Conservation (phyloP, 306 rosid species). For the Sophora flavescens region DNA sequence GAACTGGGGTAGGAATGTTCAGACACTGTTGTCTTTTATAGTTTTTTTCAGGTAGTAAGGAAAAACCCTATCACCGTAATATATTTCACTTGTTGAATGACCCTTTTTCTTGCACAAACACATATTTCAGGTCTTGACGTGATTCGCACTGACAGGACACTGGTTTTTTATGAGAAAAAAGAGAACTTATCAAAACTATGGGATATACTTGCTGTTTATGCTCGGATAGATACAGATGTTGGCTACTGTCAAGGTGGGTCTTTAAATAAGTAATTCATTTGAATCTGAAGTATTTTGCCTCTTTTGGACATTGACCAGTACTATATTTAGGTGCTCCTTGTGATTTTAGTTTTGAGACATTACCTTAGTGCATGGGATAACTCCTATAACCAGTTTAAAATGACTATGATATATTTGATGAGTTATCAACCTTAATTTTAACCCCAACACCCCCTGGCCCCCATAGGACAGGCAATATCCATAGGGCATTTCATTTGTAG, state of each 20-base stretch:
- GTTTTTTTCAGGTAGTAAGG: background rate
- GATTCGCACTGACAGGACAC: slow-evolving; percentile 86
- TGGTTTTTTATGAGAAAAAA: slow-evolving; percentile 86
- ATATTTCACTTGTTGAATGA: background rate
- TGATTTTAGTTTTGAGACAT: background rate
- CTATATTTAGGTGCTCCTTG: background rate
- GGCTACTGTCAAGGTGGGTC: slow-evolving; percentile 95
- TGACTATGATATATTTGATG: background rate
- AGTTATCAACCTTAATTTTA: too few relatives aligned
- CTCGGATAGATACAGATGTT: slow-evolving; percentile 86
- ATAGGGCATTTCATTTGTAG: background rate
- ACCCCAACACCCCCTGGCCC: too few relatives aligned
- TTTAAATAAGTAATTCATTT: slow-evolving; percentile 27
- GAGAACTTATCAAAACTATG: slow-evolving; percentile 89
- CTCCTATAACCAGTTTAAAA: background rate
- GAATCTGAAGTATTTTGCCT: background rate
- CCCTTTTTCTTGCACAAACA: slow-evolving; percentile 1
- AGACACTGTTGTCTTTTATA: background rate
- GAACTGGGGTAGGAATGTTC: background rate
- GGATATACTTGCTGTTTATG: slow-evolving; percentile 96
- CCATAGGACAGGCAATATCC: background rate
- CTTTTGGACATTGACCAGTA: background rate
- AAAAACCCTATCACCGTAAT: background rate
- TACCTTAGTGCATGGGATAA: background rate
- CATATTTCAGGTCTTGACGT: slow-evolving; percentile 89